phyloP scores from a whole-genome alignment of 768 basidiomycete genomes.

The Epithele typhae region DNA sequence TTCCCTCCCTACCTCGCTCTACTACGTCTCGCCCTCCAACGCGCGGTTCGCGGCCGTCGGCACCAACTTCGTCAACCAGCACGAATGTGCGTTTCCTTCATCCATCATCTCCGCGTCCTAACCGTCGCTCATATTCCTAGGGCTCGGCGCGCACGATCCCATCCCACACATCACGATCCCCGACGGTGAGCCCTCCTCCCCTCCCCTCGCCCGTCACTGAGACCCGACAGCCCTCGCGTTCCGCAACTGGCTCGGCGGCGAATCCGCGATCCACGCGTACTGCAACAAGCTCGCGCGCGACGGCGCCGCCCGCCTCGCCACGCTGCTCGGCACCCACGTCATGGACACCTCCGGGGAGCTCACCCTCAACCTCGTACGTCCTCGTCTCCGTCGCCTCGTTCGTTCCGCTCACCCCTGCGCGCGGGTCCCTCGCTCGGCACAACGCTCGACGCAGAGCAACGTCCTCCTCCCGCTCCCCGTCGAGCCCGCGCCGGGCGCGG shows the following conservation, averaged over 20 bases:
- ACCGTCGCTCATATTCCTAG: constrained; percentile 29
- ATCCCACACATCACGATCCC: constrained; percentile 48
- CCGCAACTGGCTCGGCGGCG: constrained; percentile 70
- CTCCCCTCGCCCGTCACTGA: too few species aligned
- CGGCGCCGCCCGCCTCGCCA: constrained; percentile 59
- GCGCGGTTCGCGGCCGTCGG: constrained; percentile 1
- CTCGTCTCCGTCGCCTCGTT: neutral
- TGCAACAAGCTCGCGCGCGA: constrained; percentile 63
- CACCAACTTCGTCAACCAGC: constrained; percentile 20
- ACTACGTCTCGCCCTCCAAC: constrained; percentile 42
- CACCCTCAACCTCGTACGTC: constrained; percentile 64
- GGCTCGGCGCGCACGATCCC: constrained; percentile 62
- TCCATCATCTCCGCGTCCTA: too few species aligned
- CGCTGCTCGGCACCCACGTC: constrained; percentile 55
- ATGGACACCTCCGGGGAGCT: constrained; percentile 59
- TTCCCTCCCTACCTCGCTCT: constrained; percentile 51
- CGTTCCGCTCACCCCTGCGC: neutral
- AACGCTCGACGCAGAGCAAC: constrained; percentile 30
- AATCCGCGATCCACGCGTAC: constrained; percentile 65
- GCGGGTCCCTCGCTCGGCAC: neutral
- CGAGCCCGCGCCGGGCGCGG: constrained; percentile 9
- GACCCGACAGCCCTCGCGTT: constrained; percentile 64
- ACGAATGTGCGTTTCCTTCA: constrained; percentile 21
- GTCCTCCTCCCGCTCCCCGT: constrained; percentile 37
- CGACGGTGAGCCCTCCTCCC: constrained; percentile 40